These are phyloP conservation scores for Mariannaea elegans DNA, from an alignment of 2,329 filamentous ascomycete genomes.

Conservation along the genomic window DNA sequence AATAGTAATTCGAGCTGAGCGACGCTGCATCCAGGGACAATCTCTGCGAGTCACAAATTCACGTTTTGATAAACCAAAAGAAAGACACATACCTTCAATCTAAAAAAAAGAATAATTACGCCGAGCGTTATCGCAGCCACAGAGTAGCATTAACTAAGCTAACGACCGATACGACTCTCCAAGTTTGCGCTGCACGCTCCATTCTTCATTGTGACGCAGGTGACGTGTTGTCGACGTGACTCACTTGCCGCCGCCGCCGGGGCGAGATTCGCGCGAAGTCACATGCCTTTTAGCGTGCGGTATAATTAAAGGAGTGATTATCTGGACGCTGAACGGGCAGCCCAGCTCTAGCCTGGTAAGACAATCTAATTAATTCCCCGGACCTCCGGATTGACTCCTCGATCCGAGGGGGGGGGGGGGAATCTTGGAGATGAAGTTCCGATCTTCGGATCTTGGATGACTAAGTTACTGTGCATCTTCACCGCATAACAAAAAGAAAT, in stretches of 20 bases:
- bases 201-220: background rate
- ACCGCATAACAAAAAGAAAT: too few species aligned
- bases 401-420: too few species aligned
- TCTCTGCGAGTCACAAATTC: conserved; percentile 16
- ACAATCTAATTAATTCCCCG: too few species aligned
- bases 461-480: too few species aligned
- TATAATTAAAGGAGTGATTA: background rate
- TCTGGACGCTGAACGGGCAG: too few species aligned
- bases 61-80: background rate
- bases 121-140: conserved; percentile 9
- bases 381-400: background rate
- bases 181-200: background rate
- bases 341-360: too few species aligned
- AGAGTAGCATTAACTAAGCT: background rate
- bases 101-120: background rate
- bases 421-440: background rate
- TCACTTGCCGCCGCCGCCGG: conserved; percentile 8
- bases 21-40: too few species aligned
- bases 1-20: too few species aligned
- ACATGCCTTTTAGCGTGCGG: conserved; percentile 5
- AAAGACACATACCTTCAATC: background rate
- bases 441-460: background rate
- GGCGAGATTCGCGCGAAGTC: conserved; percentile 24
- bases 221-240: conserved; percentile 12
- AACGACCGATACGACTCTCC: too few species aligned